Evolutionary conservation across 441 rosid genomes (phyloP).

Genomic region (Euphorbia schlechtendalii): DNA sequence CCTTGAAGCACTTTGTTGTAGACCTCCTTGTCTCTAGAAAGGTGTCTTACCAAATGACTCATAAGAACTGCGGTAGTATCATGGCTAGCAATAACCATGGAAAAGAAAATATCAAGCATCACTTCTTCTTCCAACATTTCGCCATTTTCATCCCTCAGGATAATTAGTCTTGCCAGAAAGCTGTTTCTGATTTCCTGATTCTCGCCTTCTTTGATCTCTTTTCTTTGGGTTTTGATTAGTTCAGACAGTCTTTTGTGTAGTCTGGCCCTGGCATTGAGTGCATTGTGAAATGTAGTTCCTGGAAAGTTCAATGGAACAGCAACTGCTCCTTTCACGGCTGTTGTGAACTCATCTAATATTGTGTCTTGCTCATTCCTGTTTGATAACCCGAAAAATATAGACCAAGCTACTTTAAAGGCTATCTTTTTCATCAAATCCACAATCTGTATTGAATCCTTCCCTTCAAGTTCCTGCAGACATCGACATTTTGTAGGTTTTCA

Average conservation of each 20-base stretch:
- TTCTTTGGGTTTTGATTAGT: background rate
- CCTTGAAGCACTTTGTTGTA: constrained; percentile 11
- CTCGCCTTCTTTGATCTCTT: background rate
- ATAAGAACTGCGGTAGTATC: constrained; percentile 8
- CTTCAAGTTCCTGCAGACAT: constrained; percentile 7
- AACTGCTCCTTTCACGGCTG: background rate
- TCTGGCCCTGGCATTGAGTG: constrained; percentile 6
- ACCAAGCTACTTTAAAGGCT: constrained; percentile 10
- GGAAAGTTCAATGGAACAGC: constrained; percentile 10
- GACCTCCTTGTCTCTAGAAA: constrained; percentile 3
- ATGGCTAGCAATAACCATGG: constrained; percentile 6
- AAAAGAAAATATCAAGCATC: constrained; percentile 8
- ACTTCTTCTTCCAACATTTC: constrained; percentile 9
- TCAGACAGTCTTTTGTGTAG: background rate
- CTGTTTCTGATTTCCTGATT: background rate
- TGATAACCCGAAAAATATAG: constrained; percentile 4
- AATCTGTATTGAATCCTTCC: background rate
- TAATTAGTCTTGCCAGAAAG: background rate
- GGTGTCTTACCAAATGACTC: background rate
- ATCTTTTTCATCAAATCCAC: constrained; percentile 14
- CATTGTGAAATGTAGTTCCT: constrained; percentile 10
- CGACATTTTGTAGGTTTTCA: background rate
- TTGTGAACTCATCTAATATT: constrained; percentile 6
- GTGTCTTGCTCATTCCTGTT: constrained; percentile 1
- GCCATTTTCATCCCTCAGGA: constrained; percentile 3